Evolutionary conservation across 192 early-diverging fungal species (phyloP), one percentile per base, ranked within the genome.

Genomic region (Jimgerdemannia lactiflua): DNA sequence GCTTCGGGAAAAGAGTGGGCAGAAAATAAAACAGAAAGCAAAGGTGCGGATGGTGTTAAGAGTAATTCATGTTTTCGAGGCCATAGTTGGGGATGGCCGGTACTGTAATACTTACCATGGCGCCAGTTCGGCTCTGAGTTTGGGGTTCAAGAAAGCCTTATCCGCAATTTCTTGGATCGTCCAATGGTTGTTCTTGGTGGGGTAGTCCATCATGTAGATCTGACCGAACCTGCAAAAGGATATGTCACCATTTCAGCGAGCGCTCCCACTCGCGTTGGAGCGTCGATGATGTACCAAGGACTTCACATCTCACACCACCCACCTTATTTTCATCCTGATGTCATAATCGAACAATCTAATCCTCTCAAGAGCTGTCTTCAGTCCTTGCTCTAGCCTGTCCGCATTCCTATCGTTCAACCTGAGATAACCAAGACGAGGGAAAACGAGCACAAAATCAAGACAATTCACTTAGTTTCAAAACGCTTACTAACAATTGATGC

Each of bases 161-260:
- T 79, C 43, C 7, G 74, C 43, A 4, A 82, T 39, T 11, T 72
- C 63, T 67, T 81, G 69, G 72, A 78, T 72, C 0, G 78, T 67
- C 11, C 70, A 42, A 70, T 74, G 43, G 0, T 9, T 67, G 20
- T 74, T 74, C 68, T 78, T 72, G 3, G 67, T 78, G 0, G 78
- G 76, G 41, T 80, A 83, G 72, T 81, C 68, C 4, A 80, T 73
- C 18, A 86, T 43, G 65, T 74, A 79, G 18, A 83, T 74, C 20
- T 83, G 80, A 20, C 84, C 84, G 79, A 81, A 86, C 0, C 79
- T 80, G 39, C 19, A 65, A 39, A 42, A 43, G 41, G 49, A 18
- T 81, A 65, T 8, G 80, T 76, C 73, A 86, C 29, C 29, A 29
- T 29, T 29, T n/a, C n/a, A 29, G 1, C 29, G 29, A 29, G 29